Evolutionary conservation across 805 yeast genomes (phyloP), one percentile per base, ranked within the genome.

Genomic region (Komagataella kurtzmanii): DNA sequence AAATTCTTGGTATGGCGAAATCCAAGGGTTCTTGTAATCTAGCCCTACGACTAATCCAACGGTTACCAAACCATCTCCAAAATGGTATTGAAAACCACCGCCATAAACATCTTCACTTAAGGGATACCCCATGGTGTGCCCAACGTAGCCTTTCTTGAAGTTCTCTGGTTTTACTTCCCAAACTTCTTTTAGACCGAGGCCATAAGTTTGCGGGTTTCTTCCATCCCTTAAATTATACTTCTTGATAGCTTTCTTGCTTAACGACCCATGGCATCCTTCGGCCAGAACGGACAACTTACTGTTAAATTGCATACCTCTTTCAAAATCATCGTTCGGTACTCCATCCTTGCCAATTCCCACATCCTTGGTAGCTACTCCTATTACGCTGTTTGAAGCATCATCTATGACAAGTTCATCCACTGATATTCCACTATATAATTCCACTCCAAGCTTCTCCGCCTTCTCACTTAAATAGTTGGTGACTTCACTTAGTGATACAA

Each of bases 181-280:
- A 6, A 93, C 91, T 68, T 93, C 99, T 65, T 93, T 93, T 53
- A 93, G 76, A 44, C 99, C 99, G 21, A 93, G 66, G 10, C 99
- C 99, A 67, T 93, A 93, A 0, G 98, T 89, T 70, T 93, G 99
- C 17, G 82, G 82, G 50, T 78, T 74, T 50, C 75, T 72, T 36
- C 78, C 76, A 49, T 75, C 73, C 53, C 97, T 78, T 54, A 93
- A 69, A 46, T 81, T 73, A 66, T 69, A 91, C 59, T 82, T 79
- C 51, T 75, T 70, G 51, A 91, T 83, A 0, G 80, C 83, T 62
- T 85, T 78, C 64, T 93, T 91, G 10, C 90, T 74, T 51, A 93
- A 71, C 1, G 97, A 89, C 0, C 99, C 99, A 67, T 90, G 98
- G 64, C 99, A 93, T n/a, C 99, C 99, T 69, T 93, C 99, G 4